Evolutionary conservation across 306 rosid genomes (phyloP).

Genomic region (Sindora glabra): DNA sequence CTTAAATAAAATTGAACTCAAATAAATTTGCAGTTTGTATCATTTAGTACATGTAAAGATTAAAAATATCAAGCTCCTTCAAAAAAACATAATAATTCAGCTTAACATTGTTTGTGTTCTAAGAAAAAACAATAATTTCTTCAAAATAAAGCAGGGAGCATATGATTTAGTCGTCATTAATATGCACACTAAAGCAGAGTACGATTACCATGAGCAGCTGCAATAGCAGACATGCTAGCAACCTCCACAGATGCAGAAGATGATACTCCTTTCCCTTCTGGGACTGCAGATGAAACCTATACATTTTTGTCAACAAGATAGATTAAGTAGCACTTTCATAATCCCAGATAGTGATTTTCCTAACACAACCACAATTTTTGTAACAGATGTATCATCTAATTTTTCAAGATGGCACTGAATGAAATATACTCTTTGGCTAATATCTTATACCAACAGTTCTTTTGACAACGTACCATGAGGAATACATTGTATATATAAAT

Average conservation of each 20-base stretch:
- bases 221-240: slow-evolving; percentile 87
- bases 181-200: neutral
- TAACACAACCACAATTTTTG: no score
- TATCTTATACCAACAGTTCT: no score
- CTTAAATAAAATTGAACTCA: neutral
- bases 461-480: no score
- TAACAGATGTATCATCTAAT: no score
- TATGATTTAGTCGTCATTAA: no score
- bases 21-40: no score
- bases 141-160: slow-evolving; percentile 1
- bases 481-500: neutral
- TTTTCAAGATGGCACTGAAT: no score
- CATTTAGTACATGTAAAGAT: neutral
- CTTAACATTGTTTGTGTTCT: no score
- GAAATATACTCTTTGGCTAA: no score
- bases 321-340: slow-evolving; percentile 7
- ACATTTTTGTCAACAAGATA: no score
- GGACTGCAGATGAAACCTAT: slow-evolving; percentile 93
- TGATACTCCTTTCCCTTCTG: slow-evolving; percentile 98
- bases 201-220: slow-evolving; percentile 81
- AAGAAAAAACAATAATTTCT: neutral
- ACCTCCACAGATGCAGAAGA: slow-evolving; percentile 97
- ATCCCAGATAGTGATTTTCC: neutral
- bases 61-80: no score
- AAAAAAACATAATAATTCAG: no score